Evolutionary conservation across 192 early-diverging fungal genomes (phyloP), one percentile per base, ranked within the genome.

Genomic region (Rhizoclosmatium globosum): DNA sequence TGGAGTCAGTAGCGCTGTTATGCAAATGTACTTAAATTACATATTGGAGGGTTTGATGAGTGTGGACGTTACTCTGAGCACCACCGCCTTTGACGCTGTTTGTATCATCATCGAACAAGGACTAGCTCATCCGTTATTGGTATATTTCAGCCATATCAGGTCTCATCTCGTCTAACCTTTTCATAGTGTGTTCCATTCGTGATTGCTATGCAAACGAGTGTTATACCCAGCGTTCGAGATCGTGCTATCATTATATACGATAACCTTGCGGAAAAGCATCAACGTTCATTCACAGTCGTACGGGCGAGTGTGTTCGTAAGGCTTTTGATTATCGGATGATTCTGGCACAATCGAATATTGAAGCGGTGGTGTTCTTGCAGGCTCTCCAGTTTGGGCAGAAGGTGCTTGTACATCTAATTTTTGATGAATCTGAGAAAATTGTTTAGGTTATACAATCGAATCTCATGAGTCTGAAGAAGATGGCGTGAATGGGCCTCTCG

Each of bases 101-200:
- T 85, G 85, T 4, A 85, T 93, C n/a, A 93, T 96, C 42, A 80
- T 96, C n/a, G 91, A 94, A 68, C 95, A 97, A 77, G 96, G 96
- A 0, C 84, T 98, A 23, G 95, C 93, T 9, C 96, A 97, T 81
- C 97, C 97, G 4, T 86, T 94, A 15, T 82, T 91, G 72, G 92
- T 93, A 75, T 74, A 81, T 80, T 44, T 42, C 7, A 70, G 64
- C 17, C 2, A 84, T 13, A 76, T 78, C 23, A 13, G 53, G 15
- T 66, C 3, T 23, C 2, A 0, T 21, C 57, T 3, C 53, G 15
- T 17, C 31, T 58, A 43, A 64, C 70, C n/a, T 2, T 69, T 45
- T 45, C 66, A 9, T 64, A 94, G 91, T 99, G 96, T 76, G 92
- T 98, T 82, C 95, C 97, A 17, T 91, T 90, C 19, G 84, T 98